Percentiles rank a stretch among this genome's conserved stretches.
These are phyloP conservation scores for Chlorella sorokiniana DNA, from an alignment of 139 green algal species.

Conservation along the genomic window DNA sequence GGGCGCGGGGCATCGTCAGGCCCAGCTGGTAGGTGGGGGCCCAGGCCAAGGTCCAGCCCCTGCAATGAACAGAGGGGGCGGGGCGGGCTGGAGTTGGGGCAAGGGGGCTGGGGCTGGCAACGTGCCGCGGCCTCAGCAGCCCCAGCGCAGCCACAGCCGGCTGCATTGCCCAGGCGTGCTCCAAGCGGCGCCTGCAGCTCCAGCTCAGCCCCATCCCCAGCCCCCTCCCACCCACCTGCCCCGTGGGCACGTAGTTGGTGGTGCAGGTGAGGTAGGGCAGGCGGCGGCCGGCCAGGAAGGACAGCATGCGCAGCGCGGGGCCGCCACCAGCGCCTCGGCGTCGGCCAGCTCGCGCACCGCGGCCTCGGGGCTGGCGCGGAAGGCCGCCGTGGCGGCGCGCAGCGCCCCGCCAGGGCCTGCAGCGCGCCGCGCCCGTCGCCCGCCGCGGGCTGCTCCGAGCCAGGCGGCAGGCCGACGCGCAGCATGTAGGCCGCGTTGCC, in stretches of 20 bases:
- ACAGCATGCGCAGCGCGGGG: conserved; percentile 7
- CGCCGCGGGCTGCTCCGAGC: background rate
- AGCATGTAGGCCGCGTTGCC: conserved; percentile 9
- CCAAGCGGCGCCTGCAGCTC: too few species aligned
- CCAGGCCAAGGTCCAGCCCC: background rate
- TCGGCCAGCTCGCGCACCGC: background rate
- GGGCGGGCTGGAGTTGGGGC: too few species aligned
- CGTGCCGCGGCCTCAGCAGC: too few species aligned
- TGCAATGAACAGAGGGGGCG: background rate
- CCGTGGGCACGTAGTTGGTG: conserved; percentile 7
- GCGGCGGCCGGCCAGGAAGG: background rate
- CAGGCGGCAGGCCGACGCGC: background rate
- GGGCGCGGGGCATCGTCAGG: background rate
- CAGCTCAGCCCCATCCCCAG: background rate
- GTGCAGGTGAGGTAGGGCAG: conserved; percentile 1
- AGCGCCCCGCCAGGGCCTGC: background rate
- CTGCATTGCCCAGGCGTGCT: background rate
- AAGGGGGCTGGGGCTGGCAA: too few species aligned
- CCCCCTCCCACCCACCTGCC: background rate
- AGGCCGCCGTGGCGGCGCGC: background rate
- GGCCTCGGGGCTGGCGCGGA: background rate
- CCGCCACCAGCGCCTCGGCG: conserved; percentile 1
- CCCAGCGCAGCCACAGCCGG: background rate
- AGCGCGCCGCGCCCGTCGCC: background rate
- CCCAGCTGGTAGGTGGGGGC: conserved; percentile 4